These are phyloP conservation scores for Solanum tacnaense DNA, from an alignment of 257 asterid species.

Conservation along the genomic window DNA sequence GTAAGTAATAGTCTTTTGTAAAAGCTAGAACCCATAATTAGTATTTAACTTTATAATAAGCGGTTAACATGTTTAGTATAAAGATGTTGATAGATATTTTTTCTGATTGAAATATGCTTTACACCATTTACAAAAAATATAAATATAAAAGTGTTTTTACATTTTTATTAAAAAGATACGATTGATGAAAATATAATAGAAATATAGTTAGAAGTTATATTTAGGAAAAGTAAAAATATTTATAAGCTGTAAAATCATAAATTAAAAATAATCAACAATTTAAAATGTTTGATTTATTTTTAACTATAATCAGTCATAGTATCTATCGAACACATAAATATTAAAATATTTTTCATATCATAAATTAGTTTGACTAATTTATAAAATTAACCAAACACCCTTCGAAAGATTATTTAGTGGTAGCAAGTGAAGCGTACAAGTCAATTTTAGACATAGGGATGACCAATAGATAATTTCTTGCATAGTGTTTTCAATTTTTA, in stretches of 20 bases:
- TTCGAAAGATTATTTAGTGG: not conserved
- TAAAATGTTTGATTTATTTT: too few species aligned
- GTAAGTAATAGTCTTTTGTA: too few species aligned
- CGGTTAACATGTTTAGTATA: too few species aligned
- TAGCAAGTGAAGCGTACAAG: not conserved
- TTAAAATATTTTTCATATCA: too few species aligned
- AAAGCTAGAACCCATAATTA: not conserved
- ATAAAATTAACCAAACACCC: not conserved
- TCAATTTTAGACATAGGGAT: not conserved
- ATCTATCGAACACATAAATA: not conserved
- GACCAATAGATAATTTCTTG: not conserved
- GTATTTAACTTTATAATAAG: too few species aligned
- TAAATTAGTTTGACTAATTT: not conserved
- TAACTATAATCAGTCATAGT: not conserved
- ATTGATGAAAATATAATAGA: not conserved
- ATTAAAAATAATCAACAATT: too few species aligned
- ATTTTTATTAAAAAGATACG: accelerated
- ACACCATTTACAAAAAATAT: not conserved
- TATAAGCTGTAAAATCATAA: not conserved
- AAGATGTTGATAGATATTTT: not conserved
- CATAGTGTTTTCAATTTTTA: too few species aligned
- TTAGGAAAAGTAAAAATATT: too few species aligned
- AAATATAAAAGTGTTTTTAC: too few species aligned
- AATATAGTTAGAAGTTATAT: too few species aligned
- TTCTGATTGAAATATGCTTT: not conserved